Evolutionary conservation across 352 stramenopile species (phyloP), one percentile per base, ranked within the genome.

Genomic region (Aphanomyces invadans): DNA sequence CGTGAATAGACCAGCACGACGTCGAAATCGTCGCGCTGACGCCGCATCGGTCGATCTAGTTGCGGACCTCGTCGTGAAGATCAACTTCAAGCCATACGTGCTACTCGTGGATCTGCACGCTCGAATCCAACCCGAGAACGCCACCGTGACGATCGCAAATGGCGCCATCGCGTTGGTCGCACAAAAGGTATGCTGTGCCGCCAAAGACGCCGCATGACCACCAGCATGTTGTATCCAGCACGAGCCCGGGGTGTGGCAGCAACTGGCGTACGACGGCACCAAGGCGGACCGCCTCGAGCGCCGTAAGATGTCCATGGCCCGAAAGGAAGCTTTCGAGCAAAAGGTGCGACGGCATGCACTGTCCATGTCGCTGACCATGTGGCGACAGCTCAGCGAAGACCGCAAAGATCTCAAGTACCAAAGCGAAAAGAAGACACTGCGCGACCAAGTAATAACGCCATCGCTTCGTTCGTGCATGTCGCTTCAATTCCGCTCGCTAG

Each of bases 71-170:
- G 73, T 91, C 19, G 28, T 93, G n/a, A 93, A 93, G 62, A 69
- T 93, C 44, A 93, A 93, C 63, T 76, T 77, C 7, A 52, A 79
- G 23, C 82, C 79, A 19, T 93, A 93, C 63, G 80, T 93, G 45
- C 65, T 91, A 25, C 67, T 91, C 11, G 63, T 93, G 42, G 84
- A 93, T 44, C 69, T 93, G 2, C 76, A 76, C 29, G 79, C 78
- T 10, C 32, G 23, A 4, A 78, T 92, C 49, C 79, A 83, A 12
- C 32, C 72, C 11, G 77, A 81, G 12, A 71, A 33, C 23, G 15
- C 44, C 15, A 15, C 55, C 23, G 26, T 65, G 9, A 70, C 67
- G 33, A 45, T 67, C 25, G 12, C 44, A 23, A 21, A 70, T 15
- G 65, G 56, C 9, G 26, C 19, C 1, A 26, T 70, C 5, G 15